phyloP scores from a whole-genome alignment of 768 basidiomycete genomes.

The Gloeopeniophorella convolvens region DNA sequence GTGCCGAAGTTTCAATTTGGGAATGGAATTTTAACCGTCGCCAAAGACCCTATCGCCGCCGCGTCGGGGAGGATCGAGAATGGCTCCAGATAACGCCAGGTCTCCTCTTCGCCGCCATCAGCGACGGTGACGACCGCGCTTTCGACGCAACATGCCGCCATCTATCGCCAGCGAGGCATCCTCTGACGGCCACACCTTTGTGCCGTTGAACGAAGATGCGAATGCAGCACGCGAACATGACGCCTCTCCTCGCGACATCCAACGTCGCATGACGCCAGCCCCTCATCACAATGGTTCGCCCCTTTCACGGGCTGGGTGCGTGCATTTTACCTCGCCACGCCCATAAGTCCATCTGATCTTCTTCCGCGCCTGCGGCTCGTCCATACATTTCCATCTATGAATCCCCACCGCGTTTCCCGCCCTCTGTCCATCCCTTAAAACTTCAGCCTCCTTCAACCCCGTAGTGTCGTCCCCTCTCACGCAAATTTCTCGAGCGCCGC shows the following conservation, averaged over 20 bases:
- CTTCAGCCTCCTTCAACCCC: conserved; percentile 50
- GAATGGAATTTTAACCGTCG: too few species aligned
- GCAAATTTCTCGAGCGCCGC: conserved; percentile 19
- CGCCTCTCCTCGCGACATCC: conserved; percentile 23
- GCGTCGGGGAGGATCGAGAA: too few species aligned
- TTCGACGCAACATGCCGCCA: too few species aligned
- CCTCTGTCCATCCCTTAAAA: conserved; percentile 6
- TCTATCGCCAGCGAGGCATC: conserved; percentile 9
- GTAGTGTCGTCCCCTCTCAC: conserved; percentile 35
- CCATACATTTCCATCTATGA: not conserved
- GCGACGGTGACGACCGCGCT: too few species aligned
- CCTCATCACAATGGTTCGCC: conserved; percentile 22
- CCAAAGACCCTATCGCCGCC: too few species aligned
- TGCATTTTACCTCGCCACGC: not conserved
- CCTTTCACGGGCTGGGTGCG: conserved; percentile 28
- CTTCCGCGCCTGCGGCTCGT: not conserved
- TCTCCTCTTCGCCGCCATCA: too few species aligned
- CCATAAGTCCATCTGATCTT: not conserved
- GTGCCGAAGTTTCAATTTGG: too few species aligned
- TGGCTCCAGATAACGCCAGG: too few species aligned
- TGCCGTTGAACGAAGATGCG: conserved; percentile 4
- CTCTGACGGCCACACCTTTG: conserved; percentile 17
- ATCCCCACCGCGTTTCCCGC: not conserved
- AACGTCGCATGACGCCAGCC: conserved; percentile 8
- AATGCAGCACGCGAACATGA: not conserved